These are phyloP conservation scores for Bryoglossum gracile DNA, from an alignment of 495 filamentous ascomycete genomes.

Conservation along the genomic window DNA sequence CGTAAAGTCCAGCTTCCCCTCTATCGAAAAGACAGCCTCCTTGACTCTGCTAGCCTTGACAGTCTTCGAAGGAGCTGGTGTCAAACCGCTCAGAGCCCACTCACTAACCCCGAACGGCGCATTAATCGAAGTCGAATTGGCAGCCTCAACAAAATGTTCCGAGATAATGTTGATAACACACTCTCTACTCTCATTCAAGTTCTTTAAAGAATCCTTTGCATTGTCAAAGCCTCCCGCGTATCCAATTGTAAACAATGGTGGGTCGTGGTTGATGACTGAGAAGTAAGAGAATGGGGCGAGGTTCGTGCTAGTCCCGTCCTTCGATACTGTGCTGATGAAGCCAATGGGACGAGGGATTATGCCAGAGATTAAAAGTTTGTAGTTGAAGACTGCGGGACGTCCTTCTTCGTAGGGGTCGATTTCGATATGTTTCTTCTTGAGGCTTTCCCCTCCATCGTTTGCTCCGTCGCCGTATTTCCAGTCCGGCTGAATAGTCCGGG, in stretches of 20 bases:
- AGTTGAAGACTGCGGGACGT: constrained; percentile 65
- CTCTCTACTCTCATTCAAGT: constrained; percentile 64
- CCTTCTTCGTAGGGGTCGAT: constrained; percentile 77
- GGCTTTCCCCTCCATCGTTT: constrained; percentile 41
- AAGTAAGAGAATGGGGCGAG: constrained; percentile 86
- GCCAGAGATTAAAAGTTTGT: constrained; percentile 85
- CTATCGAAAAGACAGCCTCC: constrained; percentile 76
- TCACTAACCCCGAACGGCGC: constrained; percentile 72
- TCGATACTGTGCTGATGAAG: constrained; percentile 43
- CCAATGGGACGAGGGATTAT: constrained; percentile 76
- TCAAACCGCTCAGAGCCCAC: constrained; percentile 74
- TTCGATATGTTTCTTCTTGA: constrained; percentile 57
- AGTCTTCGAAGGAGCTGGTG: constrained; percentile 55
- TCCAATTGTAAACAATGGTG: constrained; percentile 81
- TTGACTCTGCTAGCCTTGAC: constrained; percentile 68
- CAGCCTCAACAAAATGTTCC: constrained; percentile 81
- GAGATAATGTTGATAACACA: constrained; percentile 82
- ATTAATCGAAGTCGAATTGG: constrained; percentile 72
- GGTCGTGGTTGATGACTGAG: constrained; percentile 78
- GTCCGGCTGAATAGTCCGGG: constrained; percentile 61
- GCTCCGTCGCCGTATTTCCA: constrained; percentile 78
- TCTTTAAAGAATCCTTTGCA: constrained; percentile 69
- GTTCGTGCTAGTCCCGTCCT: constrained; percentile 50
- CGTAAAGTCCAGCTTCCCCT: constrained; percentile 62
- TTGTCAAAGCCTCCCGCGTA: constrained; percentile 47